phyloP scores from a whole-genome alignment of 306 rosid species.

The Biancaea sappan region DNA sequence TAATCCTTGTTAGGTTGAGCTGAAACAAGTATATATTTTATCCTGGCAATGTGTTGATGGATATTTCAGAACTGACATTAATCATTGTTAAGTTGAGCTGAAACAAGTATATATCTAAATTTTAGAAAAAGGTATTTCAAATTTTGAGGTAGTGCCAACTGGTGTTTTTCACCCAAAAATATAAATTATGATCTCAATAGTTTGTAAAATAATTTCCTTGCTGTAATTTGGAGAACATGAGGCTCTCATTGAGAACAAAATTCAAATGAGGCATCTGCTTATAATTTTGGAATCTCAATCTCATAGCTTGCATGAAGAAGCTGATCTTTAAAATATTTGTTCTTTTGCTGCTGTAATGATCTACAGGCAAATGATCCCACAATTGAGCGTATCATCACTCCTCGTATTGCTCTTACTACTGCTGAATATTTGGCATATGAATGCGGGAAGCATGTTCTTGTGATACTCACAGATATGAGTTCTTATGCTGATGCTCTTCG shows the following conservation, averaged over 20 bases:
- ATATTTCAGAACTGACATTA: not conserved
- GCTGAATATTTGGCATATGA: conserved; percentile 99
- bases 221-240: not conserved
- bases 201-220: not conserved
- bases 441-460: conserved; percentile 99
- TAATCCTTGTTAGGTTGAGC: conserved; percentile 8
- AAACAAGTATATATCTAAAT: conserved; percentile 13
- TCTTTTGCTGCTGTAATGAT: conserved; percentile 28
- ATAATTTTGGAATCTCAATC: conserved; percentile 3
- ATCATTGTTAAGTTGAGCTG: conserved; percentile 3
- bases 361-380: conserved; percentile 98
- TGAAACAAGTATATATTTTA: not conserved
- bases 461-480: conserved; percentile 98
- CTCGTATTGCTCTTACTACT: conserved; percentile 98
- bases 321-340: conserved; percentile 19
- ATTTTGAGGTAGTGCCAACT: not conserved
- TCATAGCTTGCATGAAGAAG: conserved; percentile 1
- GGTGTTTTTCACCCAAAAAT: too few relatives aligned
- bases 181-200: not conserved
- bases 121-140: not conserved
- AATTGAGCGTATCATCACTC: conserved; percentile 98
- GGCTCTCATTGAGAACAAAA: not conserved
- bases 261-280: not conserved
- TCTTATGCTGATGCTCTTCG: conserved; percentile 99
- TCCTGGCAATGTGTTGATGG: not conserved